These are phyloP conservation scores for Xylaria bambusicola DNA, from an alignment of 495 filamentous ascomycete species.

Conservation along the genomic window DNA sequence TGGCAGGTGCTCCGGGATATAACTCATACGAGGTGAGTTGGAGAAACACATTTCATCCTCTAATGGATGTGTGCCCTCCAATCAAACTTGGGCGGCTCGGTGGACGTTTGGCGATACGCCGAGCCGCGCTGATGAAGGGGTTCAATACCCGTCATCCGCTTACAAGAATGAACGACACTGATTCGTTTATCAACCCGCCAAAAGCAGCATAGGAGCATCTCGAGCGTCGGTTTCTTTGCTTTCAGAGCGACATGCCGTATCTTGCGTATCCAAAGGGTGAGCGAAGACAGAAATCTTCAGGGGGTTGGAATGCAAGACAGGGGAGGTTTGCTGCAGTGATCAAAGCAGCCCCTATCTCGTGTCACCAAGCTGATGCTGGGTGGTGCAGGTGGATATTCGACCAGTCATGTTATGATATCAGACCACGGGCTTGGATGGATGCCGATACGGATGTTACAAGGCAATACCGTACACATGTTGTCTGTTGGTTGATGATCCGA, in stretches of 20 bases:
- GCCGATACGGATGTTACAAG: not conserved
- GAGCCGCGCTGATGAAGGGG: not conserved
- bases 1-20: too few species aligned
- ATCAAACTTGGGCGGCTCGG: not conserved
- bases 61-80: not conserved
- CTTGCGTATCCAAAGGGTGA: not conserved
- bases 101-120: constrained; percentile 8
- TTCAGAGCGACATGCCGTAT: not conserved
- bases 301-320: constrained; percentile 4
- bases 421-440: constrained; percentile 5
- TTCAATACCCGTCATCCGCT: not conserved
- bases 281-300: not conserved
- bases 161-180: not conserved
- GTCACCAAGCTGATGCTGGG: not conserved
- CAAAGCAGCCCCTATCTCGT: constrained; percentile 16
- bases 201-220: not conserved
- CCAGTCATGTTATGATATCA: constrained; percentile 1
- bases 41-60: not conserved
- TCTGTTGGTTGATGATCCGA: constrained; percentile 9
- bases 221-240: not conserved
- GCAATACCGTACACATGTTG: not conserved
- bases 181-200: not conserved
- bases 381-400: not conserved
- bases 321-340: constrained; percentile 4
- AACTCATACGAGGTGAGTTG: too few species aligned